phyloP scores from a whole-genome alignment of 306 rosid genomes.

The Astragalus membranaceus region DNA sequence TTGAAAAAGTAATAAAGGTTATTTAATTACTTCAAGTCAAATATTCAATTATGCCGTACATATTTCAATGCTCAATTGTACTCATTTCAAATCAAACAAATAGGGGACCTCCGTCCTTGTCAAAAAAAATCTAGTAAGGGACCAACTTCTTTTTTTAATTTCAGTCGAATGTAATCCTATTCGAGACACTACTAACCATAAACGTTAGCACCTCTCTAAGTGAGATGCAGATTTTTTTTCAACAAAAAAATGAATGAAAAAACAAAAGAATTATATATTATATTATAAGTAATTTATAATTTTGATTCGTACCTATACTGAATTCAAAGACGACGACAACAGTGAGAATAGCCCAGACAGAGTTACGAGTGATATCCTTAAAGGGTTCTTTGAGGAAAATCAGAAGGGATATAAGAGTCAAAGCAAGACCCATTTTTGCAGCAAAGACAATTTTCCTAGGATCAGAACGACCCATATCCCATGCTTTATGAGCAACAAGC shows the following conservation, averaged over 20 bases:
- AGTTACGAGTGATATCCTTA: slow-evolving; percentile 46
- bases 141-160: background rate
- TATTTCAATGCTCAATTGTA: background rate
- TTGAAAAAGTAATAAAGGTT: too few relatives aligned
- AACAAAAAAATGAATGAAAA: too few relatives aligned
- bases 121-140: background rate
- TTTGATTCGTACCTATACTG: slow-evolving; percentile 49
- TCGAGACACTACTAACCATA: too few relatives aligned
- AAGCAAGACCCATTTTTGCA: slow-evolving; percentile 79
- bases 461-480: slow-evolving; percentile 72
- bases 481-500: slow-evolving; percentile 28
- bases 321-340: slow-evolving; percentile 94
- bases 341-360: slow-evolving; percentile 82
- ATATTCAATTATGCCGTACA: too few relatives aligned
- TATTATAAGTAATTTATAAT: too few relatives aligned
- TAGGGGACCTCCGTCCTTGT: too few relatives aligned
- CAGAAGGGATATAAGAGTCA: slow-evolving; percentile 63
- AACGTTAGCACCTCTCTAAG: too few relatives aligned
- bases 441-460: slow-evolving; percentile 80
- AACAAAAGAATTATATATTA: too few relatives aligned
- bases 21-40: too few relatives aligned
- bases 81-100: background rate
- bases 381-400: slow-evolving; percentile 69
- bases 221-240: too few relatives aligned
- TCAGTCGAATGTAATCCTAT: too few relatives aligned